phyloP scores from a whole-genome alignment of 2,329 filamentous ascomycete species.

The Fusarium sacchari region DNA sequence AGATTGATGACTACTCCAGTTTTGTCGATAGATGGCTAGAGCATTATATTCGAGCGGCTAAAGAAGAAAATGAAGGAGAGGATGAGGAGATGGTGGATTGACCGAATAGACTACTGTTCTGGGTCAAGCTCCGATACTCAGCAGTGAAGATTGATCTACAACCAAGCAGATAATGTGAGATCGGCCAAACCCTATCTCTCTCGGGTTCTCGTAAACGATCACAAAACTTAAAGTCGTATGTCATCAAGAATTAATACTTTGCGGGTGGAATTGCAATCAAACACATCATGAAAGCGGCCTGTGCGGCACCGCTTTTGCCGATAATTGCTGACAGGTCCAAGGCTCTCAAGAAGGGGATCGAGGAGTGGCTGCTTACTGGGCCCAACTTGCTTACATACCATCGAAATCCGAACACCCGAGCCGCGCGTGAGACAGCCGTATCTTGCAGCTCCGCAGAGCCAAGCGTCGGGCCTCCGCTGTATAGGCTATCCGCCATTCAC shows the following conservation, averaged over 20 bases:
- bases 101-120: neutral
- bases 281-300: neutral
- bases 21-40: neutral
- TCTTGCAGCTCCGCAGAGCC: neutral
- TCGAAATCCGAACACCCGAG: neutral
- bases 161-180: neutral
- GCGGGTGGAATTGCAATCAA: fast-evolving
- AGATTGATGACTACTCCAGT: neutral
- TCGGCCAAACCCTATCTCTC: fast-evolving
- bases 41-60: neutral
- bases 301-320: neutral
- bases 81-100: neutral
- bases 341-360: too few relatives aligned
- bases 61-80: neutral
- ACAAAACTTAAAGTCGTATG: neutral
- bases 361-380: neutral
- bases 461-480: neutral
- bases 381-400: neutral
- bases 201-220: fast-evolving
- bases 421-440: neutral
- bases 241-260: neutral
- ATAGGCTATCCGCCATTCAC: neutral
- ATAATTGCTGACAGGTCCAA: neutral
- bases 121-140: neutral
- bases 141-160: neutral